These are phyloP conservation scores for Cornus controversa DNA, from an alignment of 148 eudicot species.

Conservation along the genomic window DNA sequence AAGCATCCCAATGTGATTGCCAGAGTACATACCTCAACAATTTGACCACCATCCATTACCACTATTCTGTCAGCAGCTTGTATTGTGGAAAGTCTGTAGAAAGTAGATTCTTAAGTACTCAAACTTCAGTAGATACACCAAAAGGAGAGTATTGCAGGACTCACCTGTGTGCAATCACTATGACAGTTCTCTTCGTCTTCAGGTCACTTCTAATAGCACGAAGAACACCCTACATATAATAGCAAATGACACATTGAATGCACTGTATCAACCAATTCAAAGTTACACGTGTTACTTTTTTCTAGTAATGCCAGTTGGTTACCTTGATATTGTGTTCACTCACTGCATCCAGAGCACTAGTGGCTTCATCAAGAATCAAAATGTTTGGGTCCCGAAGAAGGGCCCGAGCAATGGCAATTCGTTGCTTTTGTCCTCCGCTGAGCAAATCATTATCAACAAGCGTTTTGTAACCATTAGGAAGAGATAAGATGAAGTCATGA, in stretches of 20 bases:
- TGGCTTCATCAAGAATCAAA: conserved; percentile 96
- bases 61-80: conserved; percentile 97
- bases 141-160: conserved; percentile 12
- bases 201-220: conserved; percentile 65
- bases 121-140: conserved; percentile 6
- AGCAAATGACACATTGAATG: conserved; percentile 2
- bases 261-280: background rate
- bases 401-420: conserved; percentile 98
- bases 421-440: conserved; percentile 97
- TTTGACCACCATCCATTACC: conserved; percentile 80
- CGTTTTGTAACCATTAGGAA: conserved; percentile 86
- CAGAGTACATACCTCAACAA: conserved; percentile 67
- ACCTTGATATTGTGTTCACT: conserved; percentile 98
- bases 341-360: conserved; percentile 98
- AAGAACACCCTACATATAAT: conserved; percentile 70
- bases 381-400: conserved; percentile 86
- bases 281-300: background rate
- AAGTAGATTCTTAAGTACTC: conserved; percentile 11
- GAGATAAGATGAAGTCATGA: conserved; percentile 77
- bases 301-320: conserved; percentile 10
- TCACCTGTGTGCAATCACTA: conserved; percentile 95
- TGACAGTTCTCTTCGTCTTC: conserved; percentile 64
- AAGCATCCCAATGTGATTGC: background rate
- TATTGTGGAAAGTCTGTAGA: conserved; percentile 82
- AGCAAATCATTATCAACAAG: conserved; percentile 97